Evolutionary conservation across 2,329 filamentous ascomycete genomes (phyloP).

Genomic region (Ophiostoma sp.): DNA sequence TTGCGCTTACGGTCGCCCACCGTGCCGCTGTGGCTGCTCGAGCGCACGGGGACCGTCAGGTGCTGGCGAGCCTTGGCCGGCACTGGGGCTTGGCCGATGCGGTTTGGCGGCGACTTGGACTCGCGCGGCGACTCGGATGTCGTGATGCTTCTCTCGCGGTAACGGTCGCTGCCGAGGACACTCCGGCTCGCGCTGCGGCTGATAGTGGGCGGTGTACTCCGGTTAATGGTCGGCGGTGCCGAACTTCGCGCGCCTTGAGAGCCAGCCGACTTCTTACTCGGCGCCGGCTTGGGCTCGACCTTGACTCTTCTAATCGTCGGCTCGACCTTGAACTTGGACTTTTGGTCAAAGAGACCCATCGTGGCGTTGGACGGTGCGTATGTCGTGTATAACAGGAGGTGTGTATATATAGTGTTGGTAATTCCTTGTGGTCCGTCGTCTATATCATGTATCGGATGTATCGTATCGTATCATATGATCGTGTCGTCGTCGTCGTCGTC

Average conservation of each 20-base stretch:
- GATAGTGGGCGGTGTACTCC: slow-evolving; percentile 7
- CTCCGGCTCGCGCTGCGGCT: slow-evolving; percentile 31
- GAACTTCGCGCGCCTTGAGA: slow-evolving; percentile 8
- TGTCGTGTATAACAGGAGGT: not conserved
- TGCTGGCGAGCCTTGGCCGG: not conserved
- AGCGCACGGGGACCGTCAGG: not conserved
- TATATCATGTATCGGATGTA: not conserved
- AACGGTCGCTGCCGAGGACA: slow-evolving; percentile 33
- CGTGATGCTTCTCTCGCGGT: slow-evolving; percentile 37
- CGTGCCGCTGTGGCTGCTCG: not conserved
- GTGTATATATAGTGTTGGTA: not conserved
- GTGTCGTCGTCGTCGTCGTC: not conserved
- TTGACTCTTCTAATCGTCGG: slow-evolving; percentile 49
- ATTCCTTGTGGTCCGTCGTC: not conserved
- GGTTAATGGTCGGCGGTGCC: slow-evolving; percentile 13
- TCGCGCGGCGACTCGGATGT: slow-evolving; percentile 27
- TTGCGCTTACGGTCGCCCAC: slow-evolving; percentile 45
- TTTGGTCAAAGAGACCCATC: slow-evolving; percentile 42
- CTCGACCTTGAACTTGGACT: slow-evolving; percentile 48
- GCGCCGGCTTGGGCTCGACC: slow-evolving; percentile 40
- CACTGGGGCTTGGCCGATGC: slow-evolving; percentile 32
- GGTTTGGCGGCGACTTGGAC: slow-evolving; percentile 22
- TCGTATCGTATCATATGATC: not conserved
- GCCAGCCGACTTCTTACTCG: slow-evolving; percentile 32
- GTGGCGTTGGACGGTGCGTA: not conserved